phyloP scores from a whole-genome alignment of 2,329 filamentous ascomycete species.

The Sclerotinia glacialis region DNA sequence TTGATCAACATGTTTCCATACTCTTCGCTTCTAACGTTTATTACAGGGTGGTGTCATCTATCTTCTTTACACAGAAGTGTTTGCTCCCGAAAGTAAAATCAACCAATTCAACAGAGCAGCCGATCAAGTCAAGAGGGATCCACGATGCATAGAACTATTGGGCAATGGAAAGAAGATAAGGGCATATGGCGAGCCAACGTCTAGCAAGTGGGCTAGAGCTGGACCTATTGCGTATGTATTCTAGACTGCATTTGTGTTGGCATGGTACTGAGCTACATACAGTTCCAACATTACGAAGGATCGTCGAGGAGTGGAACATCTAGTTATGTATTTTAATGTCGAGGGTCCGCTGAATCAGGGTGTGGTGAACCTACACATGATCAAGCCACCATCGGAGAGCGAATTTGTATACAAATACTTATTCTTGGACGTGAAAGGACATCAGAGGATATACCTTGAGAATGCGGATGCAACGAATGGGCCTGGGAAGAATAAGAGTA shows the following conservation, averaged over 20 bases:
- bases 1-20: conserved; percentile 3
- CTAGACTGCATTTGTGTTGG: neutral
- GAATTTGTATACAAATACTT: conserved; percentile 80
- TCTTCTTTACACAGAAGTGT: conserved; percentile 77
- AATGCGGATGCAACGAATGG: conserved; percentile 47
- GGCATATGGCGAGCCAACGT: conserved; percentile 77
- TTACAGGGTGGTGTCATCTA: conserved; percentile 70
- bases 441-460: conserved; percentile 63
- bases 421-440: conserved; percentile 74
- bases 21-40: conserved; percentile 24
- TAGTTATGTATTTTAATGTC: conserved; percentile 84
- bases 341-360: conserved; percentile 74
- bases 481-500: conserved; percentile 36
- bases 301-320: conserved; percentile 70
- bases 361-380: conserved; percentile 73
- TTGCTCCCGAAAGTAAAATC: conserved; percentile 80
- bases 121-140: conserved; percentile 70
- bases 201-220: conserved; percentile 74
- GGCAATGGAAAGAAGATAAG: conserved; percentile 72
- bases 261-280: conserved; percentile 9
- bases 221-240: conserved; percentile 57
- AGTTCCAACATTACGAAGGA: conserved; percentile 70
- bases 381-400: conserved; percentile 61
- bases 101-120: conserved; percentile 86
- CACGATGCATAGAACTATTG: conserved; percentile 68